phyloP scores from a whole-genome alignment of 148 eudicot genomes.

The Cornus suecica region DNA sequence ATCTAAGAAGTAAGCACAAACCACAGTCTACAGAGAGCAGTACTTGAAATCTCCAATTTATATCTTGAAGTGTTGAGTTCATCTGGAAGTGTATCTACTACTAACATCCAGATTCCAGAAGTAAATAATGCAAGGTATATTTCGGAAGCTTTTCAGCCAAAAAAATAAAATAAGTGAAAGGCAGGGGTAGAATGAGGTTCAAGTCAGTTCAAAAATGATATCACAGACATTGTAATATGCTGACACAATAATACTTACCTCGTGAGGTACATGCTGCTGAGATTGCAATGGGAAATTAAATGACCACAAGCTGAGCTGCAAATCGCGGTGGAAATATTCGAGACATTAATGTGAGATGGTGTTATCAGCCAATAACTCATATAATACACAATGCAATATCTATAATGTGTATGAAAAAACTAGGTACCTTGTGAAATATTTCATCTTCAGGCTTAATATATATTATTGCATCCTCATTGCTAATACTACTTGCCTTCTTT shows the following conservation, averaged over 20 bases:
- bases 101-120: not conserved
- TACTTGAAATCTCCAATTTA: not conserved
- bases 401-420: not conserved
- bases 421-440: conserved; percentile 60
- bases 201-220: not conserved
- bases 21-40: not conserved
- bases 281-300: conserved; percentile 56
- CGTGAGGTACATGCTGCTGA: conserved; percentile 53
- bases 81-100: not conserved
- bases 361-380: not conserved
- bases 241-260: conserved; percentile 43
- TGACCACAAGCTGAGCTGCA: conserved; percentile 86
- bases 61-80: not conserved
- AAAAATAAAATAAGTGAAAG: not conserved
- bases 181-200: not conserved
- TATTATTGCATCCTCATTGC: conserved; percentile 56
- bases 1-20: not conserved
- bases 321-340: conserved; percentile 19
- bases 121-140: not conserved
- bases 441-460: conserved; percentile 85
- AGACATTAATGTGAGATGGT: not conserved
- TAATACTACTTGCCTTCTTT: conserved; percentile 31
- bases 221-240: not conserved
- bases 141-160: not conserved
- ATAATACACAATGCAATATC: not conserved